Percentiles rank a stretch among this genome's conserved stretches.
Conservation (phyloP, 768 basidiomycete genomes). For the Tulasnella sp. region DNA sequence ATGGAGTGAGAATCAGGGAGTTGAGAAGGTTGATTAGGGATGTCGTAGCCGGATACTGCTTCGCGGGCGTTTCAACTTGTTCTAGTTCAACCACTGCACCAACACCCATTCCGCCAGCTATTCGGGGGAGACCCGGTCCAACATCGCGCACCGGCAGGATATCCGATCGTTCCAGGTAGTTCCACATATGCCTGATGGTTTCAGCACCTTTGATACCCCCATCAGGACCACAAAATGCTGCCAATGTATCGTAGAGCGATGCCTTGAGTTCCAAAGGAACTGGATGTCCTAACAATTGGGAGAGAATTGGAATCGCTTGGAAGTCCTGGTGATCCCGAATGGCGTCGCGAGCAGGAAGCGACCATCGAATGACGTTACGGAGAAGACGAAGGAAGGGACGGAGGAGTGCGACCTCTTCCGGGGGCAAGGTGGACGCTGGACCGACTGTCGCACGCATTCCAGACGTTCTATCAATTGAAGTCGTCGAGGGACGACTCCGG, state of each 20-base stretch:
- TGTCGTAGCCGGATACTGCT: constrained; percentile 76
- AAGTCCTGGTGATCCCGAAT: constrained; percentile 66
- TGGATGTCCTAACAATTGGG: constrained; percentile 62
- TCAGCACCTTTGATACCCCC: constrained; percentile 61
- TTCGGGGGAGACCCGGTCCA: constrained; percentile 16
- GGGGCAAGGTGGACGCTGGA: constrained; percentile 38
- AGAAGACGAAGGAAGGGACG: constrained; percentile 72
- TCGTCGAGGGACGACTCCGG: constrained; percentile 16
- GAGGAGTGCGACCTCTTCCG: constrained; percentile 64
- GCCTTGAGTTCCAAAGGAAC: constrained; percentile 89
- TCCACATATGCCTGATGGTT: constrained; percentile 73
- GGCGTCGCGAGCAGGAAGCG: constrained; percentile 63
- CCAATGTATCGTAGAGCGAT: constrained; percentile 63
- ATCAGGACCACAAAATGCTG: constrained; percentile 73
- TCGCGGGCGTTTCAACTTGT: constrained; percentile 66
- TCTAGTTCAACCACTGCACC: constrained; percentile 82
- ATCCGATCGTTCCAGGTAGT: constrained; percentile 68
- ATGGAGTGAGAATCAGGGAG: constrained; percentile 72
- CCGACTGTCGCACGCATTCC: constrained; percentile 30
- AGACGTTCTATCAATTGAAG: constrained; percentile 23
- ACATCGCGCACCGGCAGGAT: constrained; percentile 27
- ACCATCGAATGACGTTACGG: constrained; percentile 58
- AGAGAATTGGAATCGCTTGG: constrained; percentile 66
- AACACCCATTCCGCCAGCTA: constrained; percentile 61
- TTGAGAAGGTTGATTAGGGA: constrained; percentile 75